Percentiles rank a stretch among this genome's conserved stretches.
These are phyloP conservation scores for Phoenix dactylifera DNA, from an alignment of 176 grass and related monocot genomes.

Conservation along the genomic window DNA sequence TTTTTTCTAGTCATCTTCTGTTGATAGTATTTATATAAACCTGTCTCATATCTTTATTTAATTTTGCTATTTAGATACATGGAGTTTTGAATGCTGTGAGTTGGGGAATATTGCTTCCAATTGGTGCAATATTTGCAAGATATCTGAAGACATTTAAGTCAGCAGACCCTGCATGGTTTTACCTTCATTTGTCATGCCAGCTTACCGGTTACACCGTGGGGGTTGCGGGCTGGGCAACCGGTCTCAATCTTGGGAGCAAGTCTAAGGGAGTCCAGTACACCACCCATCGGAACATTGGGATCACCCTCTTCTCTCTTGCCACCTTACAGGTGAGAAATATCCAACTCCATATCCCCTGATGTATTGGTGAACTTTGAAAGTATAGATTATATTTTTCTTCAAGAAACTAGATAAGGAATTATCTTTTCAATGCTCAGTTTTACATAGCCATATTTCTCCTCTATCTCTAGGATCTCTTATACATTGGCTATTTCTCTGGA, in stretches of 20 bases:
- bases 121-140: constrained; percentile 45
- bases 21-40: background rate
- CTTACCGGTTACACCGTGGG: constrained; percentile 41
- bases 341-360: no score
- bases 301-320: constrained; percentile 33
- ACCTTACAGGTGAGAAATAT: constrained; percentile 38
- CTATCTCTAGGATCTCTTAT: no score
- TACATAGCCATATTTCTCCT: no score
- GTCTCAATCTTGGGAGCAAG: constrained; percentile 48
- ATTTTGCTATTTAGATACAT: constrained; percentile 30
- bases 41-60: background rate
- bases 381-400: no score
- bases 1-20: background rate
- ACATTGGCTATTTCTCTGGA: no score
- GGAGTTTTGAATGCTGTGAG: constrained; percentile 59
- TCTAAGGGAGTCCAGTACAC: constrained; percentile 41
- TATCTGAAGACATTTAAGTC: constrained; percentile 63
- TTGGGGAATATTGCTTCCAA: constrained; percentile 65
- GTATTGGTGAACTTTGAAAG: no score
- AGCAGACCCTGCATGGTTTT: constrained; percentile 68
- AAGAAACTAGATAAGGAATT: no score
- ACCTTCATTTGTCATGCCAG: constrained; percentile 57
- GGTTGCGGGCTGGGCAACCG: constrained; percentile 56
- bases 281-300: constrained; percentile 40
- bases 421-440: no score